Percentiles rank a stretch among this genome's conserved stretches.
These are phyloP conservation scores for Candida ortonii DNA, from an alignment of 805 yeast genomes.

Conservation along the genomic window DNA sequence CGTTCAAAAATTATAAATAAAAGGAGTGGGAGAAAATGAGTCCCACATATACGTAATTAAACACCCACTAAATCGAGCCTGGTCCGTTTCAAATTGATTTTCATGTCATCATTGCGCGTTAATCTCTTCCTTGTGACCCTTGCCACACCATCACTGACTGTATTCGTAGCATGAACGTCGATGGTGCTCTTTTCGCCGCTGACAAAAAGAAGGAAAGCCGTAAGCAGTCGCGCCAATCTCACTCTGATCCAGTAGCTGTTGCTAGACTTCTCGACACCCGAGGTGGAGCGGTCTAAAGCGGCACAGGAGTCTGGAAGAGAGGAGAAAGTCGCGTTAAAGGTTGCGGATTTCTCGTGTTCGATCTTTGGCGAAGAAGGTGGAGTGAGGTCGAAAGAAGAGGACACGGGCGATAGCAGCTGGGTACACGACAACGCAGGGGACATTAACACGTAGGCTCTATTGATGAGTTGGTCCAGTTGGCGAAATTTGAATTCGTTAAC, in stretches of 20 bases:
- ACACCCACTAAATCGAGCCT: too few relatives aligned
- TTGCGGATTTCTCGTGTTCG: slow-evolving; percentile 1
- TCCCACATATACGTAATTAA: too few relatives aligned
- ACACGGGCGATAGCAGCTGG: not conserved
- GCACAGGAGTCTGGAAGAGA: slow-evolving; percentile 1
- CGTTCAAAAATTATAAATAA: too few relatives aligned
- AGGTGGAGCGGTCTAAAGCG: slow-evolving; percentile 8
- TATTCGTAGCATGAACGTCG: slow-evolving; percentile 18
- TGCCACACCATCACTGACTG: not conserved
- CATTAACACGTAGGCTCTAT: slow-evolving; percentile 3
- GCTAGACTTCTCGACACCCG: slow-evolving; percentile 14
- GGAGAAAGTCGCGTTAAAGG: slow-evolving; percentile 14
- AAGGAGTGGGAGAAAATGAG: too few relatives aligned
- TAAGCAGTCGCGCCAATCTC: slow-evolving; percentile 16
- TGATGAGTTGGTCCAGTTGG: slow-evolving; percentile 22
- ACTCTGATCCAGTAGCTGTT: slow-evolving; percentile 1
- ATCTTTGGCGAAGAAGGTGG: slow-evolving; percentile 21
- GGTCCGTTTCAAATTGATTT: too few relatives aligned
- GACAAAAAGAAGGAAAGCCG: slow-evolving; percentile 7
- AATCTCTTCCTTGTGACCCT: slow-evolving; percentile 1
- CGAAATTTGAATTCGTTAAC: slow-evolving; percentile 48
- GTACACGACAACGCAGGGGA: not conserved
- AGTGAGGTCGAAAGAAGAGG: slow-evolving; percentile 1
- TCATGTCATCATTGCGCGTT: too few relatives aligned
- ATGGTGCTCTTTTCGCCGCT: slow-evolving; percentile 4